Base-by-base conservation (phyloP, 2,329 filamentous ascomycete species). In the Chaetomium sp. region DNA sequence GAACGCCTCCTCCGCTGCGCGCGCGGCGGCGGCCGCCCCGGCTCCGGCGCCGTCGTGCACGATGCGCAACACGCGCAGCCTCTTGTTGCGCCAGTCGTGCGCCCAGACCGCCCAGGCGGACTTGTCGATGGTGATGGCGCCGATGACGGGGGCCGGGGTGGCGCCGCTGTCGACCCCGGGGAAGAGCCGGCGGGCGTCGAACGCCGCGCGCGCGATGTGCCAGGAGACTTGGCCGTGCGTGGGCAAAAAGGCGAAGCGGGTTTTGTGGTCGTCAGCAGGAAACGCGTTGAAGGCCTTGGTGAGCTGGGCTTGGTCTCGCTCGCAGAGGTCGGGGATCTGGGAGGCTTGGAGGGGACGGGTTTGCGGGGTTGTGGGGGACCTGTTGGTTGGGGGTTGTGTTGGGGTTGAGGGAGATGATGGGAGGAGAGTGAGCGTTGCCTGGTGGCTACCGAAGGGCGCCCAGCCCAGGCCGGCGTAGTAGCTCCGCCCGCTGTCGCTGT, bases 401-500 rank as follows among this genome's bases (percentile, higher is more conserved):
- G 23, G 23, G 31, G 56, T 31, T 3, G 33, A 54, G 35, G 51
- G 25, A 16, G 57, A 51, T 27, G 51, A 23, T 21, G 60, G 57
- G 55, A 73, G 64, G 42, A 77, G 65, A 45, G 69, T 68, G 54
- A 79, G 71, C 13, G 75, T 75, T 1, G 77, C 70, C 64, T 78
- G 74, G 2, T 69, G 69, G 1, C 74, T 75, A 5, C 72, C 69
- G 57, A 74, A 72, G 2, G 74, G 71, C 23, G 68, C 64, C 78
- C 74, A 80, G 38, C 77, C 78, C 8, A 79, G 68, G 19, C 67
- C 68, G 38, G 72, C 65, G 61, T 76, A 78, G 66, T 77, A 74
- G 4, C 69, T 66, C n/a, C 72, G 69, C 38, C 74, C 71, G 35
- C 72, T 69, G 57, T 75, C 75, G 67, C 75, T 78, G 70, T 75